Evolutionary conservation across 306 rosid species (phyloP), one percentile per base, ranked within the genome.

Genomic region (Vigna angularis): DNA sequence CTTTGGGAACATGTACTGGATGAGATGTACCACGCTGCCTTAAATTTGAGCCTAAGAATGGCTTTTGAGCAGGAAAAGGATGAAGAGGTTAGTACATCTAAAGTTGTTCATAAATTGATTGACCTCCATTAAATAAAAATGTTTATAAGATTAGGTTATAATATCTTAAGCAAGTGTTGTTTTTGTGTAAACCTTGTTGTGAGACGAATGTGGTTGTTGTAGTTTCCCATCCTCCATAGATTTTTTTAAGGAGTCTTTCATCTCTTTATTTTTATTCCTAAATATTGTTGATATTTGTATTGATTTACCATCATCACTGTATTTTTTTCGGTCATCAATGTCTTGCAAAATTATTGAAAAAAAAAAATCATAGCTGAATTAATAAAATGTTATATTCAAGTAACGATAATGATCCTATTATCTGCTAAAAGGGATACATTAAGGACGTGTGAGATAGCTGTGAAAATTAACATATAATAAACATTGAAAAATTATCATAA

Each of bases 11-110:
- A 83, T 79, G 95, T 88, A 53, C 85, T 92, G 44, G 98, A 91
- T 73, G 98, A 95, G 91, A 88, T 95, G 96, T 85, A 86, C 82
- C 96, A 92, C 38, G 93, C 97, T n/a, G 96, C 98, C 66, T 85
- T 88, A 84, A 95, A 95, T 86, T 85, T 95, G 89, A 83, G 84
- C 82, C 81, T 69, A 57, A 85, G 96, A 82, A 75, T 81, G 63
- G 86, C 87, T 72, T 82, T 79, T 58, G 96, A 92, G 87, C 82
- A 72, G 59, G 93, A 91, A 75, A 84, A 88, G 71, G 81, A 81
- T 57, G 86, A 81, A 65, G 98, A 91, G 96, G 98, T 92, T 7
- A 48, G 90, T 74, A 38, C 64, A 40, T 45, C 17, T 18, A n/a
- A 62, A 48, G 26, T 59, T 70, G 64, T 63, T 63, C 42, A 51